phyloP scores from a whole-genome alignment of 129 eudicot species.

The Sambucus nigra region DNA sequence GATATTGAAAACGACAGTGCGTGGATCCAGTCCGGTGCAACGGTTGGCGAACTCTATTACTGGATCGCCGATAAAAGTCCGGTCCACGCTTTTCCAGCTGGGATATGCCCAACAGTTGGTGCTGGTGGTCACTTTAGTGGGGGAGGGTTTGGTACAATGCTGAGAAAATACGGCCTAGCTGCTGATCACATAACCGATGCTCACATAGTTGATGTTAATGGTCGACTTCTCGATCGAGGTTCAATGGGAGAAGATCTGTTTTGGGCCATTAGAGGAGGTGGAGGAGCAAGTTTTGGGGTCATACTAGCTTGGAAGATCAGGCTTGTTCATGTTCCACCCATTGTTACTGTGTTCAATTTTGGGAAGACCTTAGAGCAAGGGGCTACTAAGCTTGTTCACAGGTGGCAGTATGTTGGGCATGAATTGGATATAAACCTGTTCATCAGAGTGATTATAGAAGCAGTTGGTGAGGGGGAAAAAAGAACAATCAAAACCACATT shows the following conservation, averaged over 20 bases:
- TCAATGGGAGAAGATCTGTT: no score
- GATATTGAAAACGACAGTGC: background rate
- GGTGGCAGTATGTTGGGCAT: conserved; percentile 40
- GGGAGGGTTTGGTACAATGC: conserved; percentile 13
- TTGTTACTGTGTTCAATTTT: conserved; percentile 2
- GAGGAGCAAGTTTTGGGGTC: conserved; percentile 10
- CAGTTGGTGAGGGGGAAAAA: background rate
- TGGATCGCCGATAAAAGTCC: conserved; percentile 3
- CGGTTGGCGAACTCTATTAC: conserved; percentile 17
- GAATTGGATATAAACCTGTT: conserved; percentile 24
- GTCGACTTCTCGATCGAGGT: background rate
- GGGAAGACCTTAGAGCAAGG: conserved; percentile 21
- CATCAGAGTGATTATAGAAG: conserved; percentile 27
- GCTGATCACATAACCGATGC: conserved; percentile 15
- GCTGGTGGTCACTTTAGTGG: conserved; percentile 17
- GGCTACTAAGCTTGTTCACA: conserved; percentile 20
- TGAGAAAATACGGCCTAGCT: conserved; percentile 14
- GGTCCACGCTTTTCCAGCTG: conserved; percentile 12
- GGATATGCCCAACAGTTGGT: conserved; percentile 10
- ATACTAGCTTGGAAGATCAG: conserved; percentile 11
- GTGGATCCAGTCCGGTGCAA: conserved; percentile 17
- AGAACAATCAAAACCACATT: conserved; percentile 30
- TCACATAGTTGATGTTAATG: conserved; percentile 6
- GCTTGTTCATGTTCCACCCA: conserved; percentile 9
- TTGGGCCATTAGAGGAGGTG: no score